These are phyloP conservation scores for Pichia thaimueangensis DNA, from an alignment of 805 yeast species.

Conservation along the genomic window DNA sequence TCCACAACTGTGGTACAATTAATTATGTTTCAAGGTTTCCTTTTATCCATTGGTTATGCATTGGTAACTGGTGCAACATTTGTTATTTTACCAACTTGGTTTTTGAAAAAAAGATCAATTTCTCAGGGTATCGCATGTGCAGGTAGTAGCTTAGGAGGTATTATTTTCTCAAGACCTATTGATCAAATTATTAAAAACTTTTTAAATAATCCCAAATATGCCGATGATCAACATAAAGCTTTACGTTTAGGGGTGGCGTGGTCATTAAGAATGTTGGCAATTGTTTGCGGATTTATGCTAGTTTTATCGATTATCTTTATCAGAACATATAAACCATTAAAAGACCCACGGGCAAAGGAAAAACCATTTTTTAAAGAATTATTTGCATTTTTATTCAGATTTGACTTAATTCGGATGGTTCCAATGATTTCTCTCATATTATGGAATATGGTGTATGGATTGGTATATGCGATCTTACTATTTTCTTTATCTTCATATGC, in stretches of 20 bases:
- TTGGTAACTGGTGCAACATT: slow-evolving; percentile 30
- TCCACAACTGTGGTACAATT: slow-evolving; percentile 37
- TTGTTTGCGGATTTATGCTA: slow-evolving; percentile 22
- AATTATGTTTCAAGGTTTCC: slow-evolving; percentile 42
- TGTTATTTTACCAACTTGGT: slow-evolving; percentile 43
- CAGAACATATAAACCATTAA: slow-evolving; percentile 20
- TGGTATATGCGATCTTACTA: slow-evolving; percentile 32
- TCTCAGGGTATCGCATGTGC: slow-evolving; percentile 44
- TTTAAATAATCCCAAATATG: slow-evolving; percentile 31
- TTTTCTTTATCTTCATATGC: slow-evolving; percentile 46
- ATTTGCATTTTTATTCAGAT: slow-evolving; percentile 11
- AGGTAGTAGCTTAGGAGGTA: slow-evolving; percentile 52
- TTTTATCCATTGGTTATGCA: slow-evolving; percentile 39
- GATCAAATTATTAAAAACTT: slow-evolving; percentile 37
- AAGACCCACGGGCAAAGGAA: slow-evolving; percentile 12
- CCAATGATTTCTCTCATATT: slow-evolving; percentile 22
- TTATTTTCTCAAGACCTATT: slow-evolving; percentile 37
- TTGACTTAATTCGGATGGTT: slow-evolving; percentile 12
- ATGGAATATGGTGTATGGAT: slow-evolving; percentile 23
- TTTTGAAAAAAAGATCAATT: slow-evolving; percentile 35
- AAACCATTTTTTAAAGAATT: slow-evolving; percentile 18
- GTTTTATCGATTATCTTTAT: slow-evolving; percentile 18
- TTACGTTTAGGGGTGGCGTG: slow-evolving; percentile 20
- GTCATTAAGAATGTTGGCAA: slow-evolving; percentile 42
- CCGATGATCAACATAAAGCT: slow-evolving; percentile 9